Conservation (phyloP, 208 protist species). For the Crithidia bombi region DNA sequence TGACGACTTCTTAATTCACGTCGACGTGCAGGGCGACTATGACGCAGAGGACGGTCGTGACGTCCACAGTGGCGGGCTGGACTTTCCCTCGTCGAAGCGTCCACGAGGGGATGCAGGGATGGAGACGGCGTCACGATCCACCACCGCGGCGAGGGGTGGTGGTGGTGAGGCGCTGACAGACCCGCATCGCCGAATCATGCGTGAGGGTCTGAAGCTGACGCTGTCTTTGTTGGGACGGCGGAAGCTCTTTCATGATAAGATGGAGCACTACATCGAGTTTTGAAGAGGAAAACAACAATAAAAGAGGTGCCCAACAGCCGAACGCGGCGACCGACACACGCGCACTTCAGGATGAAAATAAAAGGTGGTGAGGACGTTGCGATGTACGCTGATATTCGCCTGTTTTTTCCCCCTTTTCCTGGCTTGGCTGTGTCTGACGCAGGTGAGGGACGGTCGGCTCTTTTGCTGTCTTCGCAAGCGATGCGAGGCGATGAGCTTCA, state of each 20-base stretch:
- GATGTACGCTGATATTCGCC: too few species aligned
- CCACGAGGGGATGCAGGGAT: background rate
- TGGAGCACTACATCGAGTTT: conserved; percentile 79
- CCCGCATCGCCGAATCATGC: conserved; percentile 49
- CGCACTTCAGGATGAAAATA: too few species aligned
- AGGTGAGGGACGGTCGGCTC: too few species aligned
- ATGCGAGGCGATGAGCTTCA: too few species aligned
- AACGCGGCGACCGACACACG: too few species aligned
- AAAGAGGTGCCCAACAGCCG: too few species aligned
- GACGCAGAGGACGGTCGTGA: conserved; percentile 12
- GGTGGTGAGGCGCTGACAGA: conserved; percentile 26
- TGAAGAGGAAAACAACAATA: too few species aligned
- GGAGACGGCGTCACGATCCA: background rate
- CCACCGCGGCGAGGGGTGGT: background rate
- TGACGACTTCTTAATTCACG: conserved; percentile 76
- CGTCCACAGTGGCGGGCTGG: background rate
- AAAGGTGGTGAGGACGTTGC: too few species aligned
- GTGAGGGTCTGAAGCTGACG: conserved; percentile 58
- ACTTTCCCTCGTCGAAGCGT: conserved; percentile 18
- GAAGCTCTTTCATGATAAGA: conserved; percentile 53
- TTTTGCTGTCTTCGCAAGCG: too few species aligned
- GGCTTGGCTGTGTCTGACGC: too few species aligned
- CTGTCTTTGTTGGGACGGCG: conserved; percentile 71
- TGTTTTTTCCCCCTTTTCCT: too few species aligned
- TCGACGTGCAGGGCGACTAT: conserved; percentile 45